Base-by-base conservation (phyloP, 495 filamentous ascomycete genomes). In the Aspergillus indologenus region DNA sequence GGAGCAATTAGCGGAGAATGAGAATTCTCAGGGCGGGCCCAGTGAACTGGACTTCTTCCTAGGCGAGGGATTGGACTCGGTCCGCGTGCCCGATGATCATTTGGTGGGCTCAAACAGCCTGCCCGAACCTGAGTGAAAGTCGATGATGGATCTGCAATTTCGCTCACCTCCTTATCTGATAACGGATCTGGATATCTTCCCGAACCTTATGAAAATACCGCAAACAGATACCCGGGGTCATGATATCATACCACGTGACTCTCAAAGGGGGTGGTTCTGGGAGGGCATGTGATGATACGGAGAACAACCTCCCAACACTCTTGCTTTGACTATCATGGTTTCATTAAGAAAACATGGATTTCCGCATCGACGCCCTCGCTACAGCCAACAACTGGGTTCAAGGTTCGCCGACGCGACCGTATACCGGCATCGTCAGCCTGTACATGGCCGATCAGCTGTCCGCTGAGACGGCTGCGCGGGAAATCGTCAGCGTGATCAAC, bases 1-100 rank as follows among this genome's bases (percentile, higher is more conserved):
- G 40, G 89, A 93, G 67, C 89, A 91, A 73, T 71, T 93, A 56
- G 88, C 89, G 0, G 88, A 91, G 70, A 90, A 90, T 65, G 89
- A 91, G 66, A 71, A 82, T 53, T 71, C 74, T 29, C 79, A 74
- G 46, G 78, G 79, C 7, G 82, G 84, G 22, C 86, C 85, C 24
- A 88, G 83, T 64, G 88, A 90, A 66, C 63, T 89, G 58, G 87
- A 89, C 61, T 92, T 88, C 73, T 90, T 90, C 63, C 68, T 90
- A 51, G 59, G 54, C 8, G 65, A 64, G 51, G 58, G 59, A 44
- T 56, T 67, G 42, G 65, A 67, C 18, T 26, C 54, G 59, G 31
- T 29, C 4, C 23, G 23, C 3, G 48, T 18, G 12, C 22, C 47
- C 22, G 22, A 18, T 14, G 23, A 26, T 29, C 23, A 19, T 49